Conservation (phyloP, 768 basidiomycete genomes). For the Russula virescens region DNA sequence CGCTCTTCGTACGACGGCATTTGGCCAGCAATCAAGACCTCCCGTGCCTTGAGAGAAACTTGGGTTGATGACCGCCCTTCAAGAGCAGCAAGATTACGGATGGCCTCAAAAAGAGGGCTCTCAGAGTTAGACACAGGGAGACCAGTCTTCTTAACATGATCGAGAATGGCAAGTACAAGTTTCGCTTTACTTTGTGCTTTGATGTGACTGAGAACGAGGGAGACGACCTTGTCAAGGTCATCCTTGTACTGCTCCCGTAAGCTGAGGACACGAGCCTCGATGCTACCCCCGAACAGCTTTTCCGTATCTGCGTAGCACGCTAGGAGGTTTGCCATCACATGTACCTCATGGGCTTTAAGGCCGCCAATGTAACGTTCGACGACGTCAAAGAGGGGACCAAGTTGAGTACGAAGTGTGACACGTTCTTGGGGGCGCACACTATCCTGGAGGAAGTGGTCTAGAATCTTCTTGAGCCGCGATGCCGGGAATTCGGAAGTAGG, state of each 20-base stretch:
- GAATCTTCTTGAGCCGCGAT: slow-evolving; percentile 72
- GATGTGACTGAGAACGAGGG: slow-evolving; percentile 89
- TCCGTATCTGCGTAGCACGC: slow-evolving; percentile 81
- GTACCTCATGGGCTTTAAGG: slow-evolving; percentile 80
- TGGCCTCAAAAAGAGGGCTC: slow-evolving; percentile 63
- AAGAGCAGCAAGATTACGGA: slow-evolving; percentile 76
- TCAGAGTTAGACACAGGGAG: slow-evolving; percentile 73
- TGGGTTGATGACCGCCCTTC: slow-evolving; percentile 91
- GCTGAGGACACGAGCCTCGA: slow-evolving; percentile 85
- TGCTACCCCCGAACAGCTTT: slow-evolving; percentile 88
- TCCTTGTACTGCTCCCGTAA: slow-evolving; percentile 92
- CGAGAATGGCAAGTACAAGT: slow-evolving; percentile 78
- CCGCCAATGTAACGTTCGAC: slow-evolving; percentile 78
- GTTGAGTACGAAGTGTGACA: slow-evolving; percentile 67
- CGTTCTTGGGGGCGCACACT: slow-evolving; percentile 76
- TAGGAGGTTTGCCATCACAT: slow-evolving; percentile 70
- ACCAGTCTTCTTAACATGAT: slow-evolving; percentile 80
- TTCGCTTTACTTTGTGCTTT: slow-evolving; percentile 92
- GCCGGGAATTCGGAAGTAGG: slow-evolving; percentile 87
- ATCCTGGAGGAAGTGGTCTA: slow-evolving; percentile 82
- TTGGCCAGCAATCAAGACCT: slow-evolving; percentile 92
- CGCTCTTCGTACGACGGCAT: slow-evolving; percentile 98
- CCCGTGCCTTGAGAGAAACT: slow-evolving; percentile 92
- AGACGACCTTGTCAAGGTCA: slow-evolving; percentile 80
- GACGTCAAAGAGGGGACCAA: slow-evolving; percentile 64